Evolutionary conservation across 2,329 filamentous ascomycete genomes (phyloP).

Genomic region (Rugonectria rugulosa): DNA sequence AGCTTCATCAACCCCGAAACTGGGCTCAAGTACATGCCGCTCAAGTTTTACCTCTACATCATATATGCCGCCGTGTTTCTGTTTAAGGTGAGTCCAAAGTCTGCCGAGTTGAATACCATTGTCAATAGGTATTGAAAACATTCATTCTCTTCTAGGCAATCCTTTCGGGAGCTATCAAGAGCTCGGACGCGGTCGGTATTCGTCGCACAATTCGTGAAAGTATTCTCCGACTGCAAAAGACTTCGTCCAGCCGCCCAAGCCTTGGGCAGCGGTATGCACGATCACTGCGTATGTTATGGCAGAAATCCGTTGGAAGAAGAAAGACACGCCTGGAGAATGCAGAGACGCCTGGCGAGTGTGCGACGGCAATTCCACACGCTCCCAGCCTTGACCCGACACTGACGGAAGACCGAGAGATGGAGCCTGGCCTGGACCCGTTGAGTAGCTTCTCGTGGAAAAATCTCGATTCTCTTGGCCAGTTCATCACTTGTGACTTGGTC

Average conservation of each 20-base stretch:
- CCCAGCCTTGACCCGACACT: constrained; percentile 1
- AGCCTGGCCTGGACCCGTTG: constrained; percentile 51
- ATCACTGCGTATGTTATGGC: constrained; percentile 67
- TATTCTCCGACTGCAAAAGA: constrained; percentile 65
- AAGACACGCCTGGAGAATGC: background rate
- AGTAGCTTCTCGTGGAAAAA: constrained; percentile 70
- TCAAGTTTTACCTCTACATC: constrained; percentile 67
- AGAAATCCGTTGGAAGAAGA: constrained; percentile 43
- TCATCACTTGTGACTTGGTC: constrained; percentile 38
- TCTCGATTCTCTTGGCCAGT: constrained; percentile 66
- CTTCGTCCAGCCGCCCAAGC: constrained; percentile 64
- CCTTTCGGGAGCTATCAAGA: constrained; percentile 65
- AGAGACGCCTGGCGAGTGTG: constrained; percentile 6
- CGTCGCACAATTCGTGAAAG: constrained; percentile 65
- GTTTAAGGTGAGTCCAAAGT: constrained; percentile 63
- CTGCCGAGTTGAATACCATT: background rate
- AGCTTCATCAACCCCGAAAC: constrained; percentile 65
- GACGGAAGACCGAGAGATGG: constrained; percentile 1
- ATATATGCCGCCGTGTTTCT: constrained; percentile 72
- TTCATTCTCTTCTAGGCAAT: constrained; percentile 51
- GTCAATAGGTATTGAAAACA: background rate
- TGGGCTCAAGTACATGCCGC: constrained; percentile 69
- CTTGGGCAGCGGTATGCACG: constrained; percentile 68
- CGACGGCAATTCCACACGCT: background rate
- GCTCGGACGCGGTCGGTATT: constrained; percentile 61